Conservation (phyloP, 2,329 filamentous ascomycete genomes). For the Diaporthe sp. region DNA sequence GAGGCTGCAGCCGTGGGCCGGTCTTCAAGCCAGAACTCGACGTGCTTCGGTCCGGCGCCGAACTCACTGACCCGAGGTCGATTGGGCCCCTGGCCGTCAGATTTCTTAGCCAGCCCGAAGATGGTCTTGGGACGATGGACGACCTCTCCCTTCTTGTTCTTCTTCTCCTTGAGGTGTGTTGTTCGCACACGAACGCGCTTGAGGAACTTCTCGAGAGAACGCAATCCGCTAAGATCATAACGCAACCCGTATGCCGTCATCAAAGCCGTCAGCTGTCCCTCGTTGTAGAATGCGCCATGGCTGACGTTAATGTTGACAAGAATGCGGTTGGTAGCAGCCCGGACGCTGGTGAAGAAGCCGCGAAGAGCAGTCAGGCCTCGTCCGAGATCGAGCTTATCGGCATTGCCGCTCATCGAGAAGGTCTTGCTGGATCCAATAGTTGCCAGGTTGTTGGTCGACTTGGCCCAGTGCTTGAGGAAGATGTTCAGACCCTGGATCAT, state of each 20-base stretch:
- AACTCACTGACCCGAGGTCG: slow-evolving; percentile 45
- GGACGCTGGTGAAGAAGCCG: slow-evolving; percentile 53
- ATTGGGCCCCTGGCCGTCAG: slow-evolving; percentile 49
- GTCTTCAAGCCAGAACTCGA: slow-evolving; percentile 65
- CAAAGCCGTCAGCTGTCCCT: slow-evolving; percentile 43
- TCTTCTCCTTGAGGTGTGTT: slow-evolving; percentile 52
- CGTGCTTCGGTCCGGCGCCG: slow-evolving; percentile 64
- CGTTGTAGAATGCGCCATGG: slow-evolving; percentile 51
- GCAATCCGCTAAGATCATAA: slow-evolving; percentile 26
- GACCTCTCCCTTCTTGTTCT: slow-evolving; percentile 49
- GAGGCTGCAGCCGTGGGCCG: slow-evolving; percentile 36
- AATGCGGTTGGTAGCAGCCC: slow-evolving; percentile 50
- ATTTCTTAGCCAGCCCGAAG: slow-evolving; percentile 50
- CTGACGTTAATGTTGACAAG: slow-evolving; percentile 54
- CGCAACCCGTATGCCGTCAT: slow-evolving; percentile 39
- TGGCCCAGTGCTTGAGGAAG: slow-evolving; percentile 63
- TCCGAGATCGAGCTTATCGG: slow-evolving; percentile 44
- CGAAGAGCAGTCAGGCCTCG: slow-evolving; percentile 48
- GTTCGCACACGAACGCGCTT: slow-evolving; percentile 54
- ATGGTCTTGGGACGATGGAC: slow-evolving; percentile 57
- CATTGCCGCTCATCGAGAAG: slow-evolving; percentile 44
- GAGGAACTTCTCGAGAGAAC: slow-evolving; percentile 53
- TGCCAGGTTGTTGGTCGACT: slow-evolving; percentile 44
- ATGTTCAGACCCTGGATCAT: slow-evolving; percentile 82
- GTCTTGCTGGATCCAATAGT: slow-evolving; percentile 49